Evolutionary conservation across 768 basidiomycete genomes (phyloP).

Genomic region (Rhizopogon vinicolor): DNA sequence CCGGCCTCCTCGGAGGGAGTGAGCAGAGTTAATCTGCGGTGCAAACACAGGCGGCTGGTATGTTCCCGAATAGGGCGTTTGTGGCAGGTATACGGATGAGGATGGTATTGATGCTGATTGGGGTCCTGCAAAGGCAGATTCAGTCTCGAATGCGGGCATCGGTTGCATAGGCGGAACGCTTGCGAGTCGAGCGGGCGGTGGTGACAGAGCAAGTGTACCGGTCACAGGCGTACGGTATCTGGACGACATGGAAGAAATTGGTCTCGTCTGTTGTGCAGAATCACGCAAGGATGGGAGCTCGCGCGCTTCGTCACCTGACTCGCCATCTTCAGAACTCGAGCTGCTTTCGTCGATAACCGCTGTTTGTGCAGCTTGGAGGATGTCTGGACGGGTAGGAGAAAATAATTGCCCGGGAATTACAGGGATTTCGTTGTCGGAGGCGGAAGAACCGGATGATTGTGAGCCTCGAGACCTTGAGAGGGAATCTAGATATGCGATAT

Average conservation of each 20-base stretch:
- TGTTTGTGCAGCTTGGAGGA: constrained; percentile 11
- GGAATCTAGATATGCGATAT: constrained; percentile 20
- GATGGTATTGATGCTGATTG: constrained; percentile 34
- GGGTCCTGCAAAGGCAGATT: constrained; percentile 64
- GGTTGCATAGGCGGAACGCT: constrained; percentile 66
- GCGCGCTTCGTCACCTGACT: constrained; percentile 43
- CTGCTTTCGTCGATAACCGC: constrained; percentile 21
- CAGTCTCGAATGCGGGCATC: constrained; percentile 62
- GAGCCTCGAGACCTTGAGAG: constrained; percentile 49
- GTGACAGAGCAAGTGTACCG: constrained; percentile 54
- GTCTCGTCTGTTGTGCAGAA: constrained; percentile 40
- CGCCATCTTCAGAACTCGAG: constrained; percentile 41
- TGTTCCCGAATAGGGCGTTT: constrained; percentile 32
- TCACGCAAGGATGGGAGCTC: constrained; percentile 39
- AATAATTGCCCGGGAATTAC: constrained; percentile 9
- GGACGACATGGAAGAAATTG: constrained; percentile 75
- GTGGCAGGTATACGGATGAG: constrained; percentile 30
- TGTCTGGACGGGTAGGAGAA: constrained; percentile 9
- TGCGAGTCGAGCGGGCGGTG: constrained; percentile 39
- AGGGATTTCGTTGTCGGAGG: constrained; percentile 36
- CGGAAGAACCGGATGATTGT: constrained; percentile 61
- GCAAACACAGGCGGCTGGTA: constrained; percentile 36
- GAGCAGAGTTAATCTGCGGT: constrained; percentile 33
- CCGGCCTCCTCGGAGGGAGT: constrained; percentile 31
- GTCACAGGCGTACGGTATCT: constrained; percentile 77